These are phyloP conservation scores for Sphaerobolus stellatus DNA, from an alignment of 1,284 basidiomycete genomes.

Conservation along the genomic window DNA sequence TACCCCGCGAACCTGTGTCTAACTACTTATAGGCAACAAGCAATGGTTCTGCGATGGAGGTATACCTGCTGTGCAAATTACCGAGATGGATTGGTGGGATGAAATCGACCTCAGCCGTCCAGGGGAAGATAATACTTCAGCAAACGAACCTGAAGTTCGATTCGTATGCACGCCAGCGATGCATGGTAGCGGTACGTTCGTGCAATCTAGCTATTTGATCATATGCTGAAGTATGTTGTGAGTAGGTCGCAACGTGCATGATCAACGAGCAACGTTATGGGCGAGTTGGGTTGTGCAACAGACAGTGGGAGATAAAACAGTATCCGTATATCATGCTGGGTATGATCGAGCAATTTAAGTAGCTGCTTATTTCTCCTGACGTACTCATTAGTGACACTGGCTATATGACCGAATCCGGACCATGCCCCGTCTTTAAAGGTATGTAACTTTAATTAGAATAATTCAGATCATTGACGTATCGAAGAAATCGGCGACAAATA, in stretches of 20 bases:
- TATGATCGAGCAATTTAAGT: conserved; percentile 9
- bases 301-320: conserved; percentile 3
- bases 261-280: conserved; percentile 32
- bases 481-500: conserved; percentile 34
- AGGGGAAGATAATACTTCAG: not conserved
- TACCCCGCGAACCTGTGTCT: not conserved
- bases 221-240: not conserved
- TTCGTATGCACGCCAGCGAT: conserved; percentile 35
- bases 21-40: conserved; percentile 22
- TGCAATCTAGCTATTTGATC: not conserved
- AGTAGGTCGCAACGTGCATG: conserved; percentile 28
- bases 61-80: conserved; percentile 25
- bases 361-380: not conserved
- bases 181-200: conserved; percentile 31
- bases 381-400: conserved; percentile 29
- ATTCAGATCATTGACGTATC: conserved; percentile 1
- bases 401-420: conserved; percentile 28
- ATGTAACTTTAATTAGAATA: not conserved
- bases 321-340: conserved; percentile 29
- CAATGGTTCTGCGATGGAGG: conserved; percentile 25
- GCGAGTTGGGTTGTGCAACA: conserved; percentile 33
- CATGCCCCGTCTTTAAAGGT: conserved; percentile 34
- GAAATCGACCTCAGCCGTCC: conserved; percentile 15
- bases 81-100: conserved; percentile 37
- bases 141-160: conserved; percentile 14